Base-by-base conservation (phyloP, 1,284 basidiomycete species). In the Malassezia dermatis region DNA sequence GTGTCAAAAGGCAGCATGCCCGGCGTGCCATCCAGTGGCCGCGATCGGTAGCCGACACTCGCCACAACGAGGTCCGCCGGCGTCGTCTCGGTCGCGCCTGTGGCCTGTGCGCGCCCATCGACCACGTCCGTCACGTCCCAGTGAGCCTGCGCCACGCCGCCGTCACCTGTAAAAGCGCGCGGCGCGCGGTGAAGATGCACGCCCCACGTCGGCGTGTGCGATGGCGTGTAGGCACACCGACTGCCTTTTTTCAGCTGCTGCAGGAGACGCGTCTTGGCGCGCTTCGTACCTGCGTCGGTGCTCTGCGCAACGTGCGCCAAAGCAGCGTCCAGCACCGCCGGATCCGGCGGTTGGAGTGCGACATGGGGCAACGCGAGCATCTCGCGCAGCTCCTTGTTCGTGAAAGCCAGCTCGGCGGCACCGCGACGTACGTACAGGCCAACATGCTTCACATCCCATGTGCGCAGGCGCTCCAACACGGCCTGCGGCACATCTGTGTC, bases 381-480 rank as follows among this genome's bases (percentile, higher is more conserved):
- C 77, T 98, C 93, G 24, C 93, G 80, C 3, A 95, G 80, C 76
- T 98, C 94, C 76, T 96, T 96, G 45, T 87, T 86, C 1, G 90
- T 93, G 71, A 93, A 95, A 0, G 89, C 86, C 0, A 89, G 86
- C 73, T 96, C 86, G 2, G 85, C 81, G 0, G 89, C 89, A 0
- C 91, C 93, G 13, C 93, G 80, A 35, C 94, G 79, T 0, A 84
- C 93, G 27, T 93, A 79, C 43, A 94, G 85, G 13, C 84, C 84
- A 26, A 99, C 85, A 49, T 86, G 83, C 61, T 81, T 78, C 21
- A 98, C 81, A 27, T 63, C 61, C 10, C 84, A 87, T 4, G 77
- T 75, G 0, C 78, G 75, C 6, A 96, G 80, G 8, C 84, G 79
- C 1, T 83, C 81, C 5, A 96, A 78, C 0, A 94, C 89, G 6